A percentile compares a stretch with the other conserved stretches of the same genome.
These are phyloP conservation scores for Phanerodontia chrysosporium DNA, from an alignment of 768 basidiomycete species.

Conservation along the genomic window DNA sequence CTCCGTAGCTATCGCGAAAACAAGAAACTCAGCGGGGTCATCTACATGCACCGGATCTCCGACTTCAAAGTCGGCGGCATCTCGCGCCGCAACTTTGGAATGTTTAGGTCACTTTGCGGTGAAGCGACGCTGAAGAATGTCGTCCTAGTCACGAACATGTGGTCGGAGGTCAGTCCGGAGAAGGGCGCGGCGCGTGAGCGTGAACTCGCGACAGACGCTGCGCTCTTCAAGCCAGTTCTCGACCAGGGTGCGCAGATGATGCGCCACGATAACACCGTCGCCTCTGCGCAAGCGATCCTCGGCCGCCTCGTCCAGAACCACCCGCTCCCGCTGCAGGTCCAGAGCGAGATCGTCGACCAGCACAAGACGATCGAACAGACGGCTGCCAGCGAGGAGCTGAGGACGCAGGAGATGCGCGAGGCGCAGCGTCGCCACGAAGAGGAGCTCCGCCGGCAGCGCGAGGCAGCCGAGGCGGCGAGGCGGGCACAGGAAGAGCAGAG, in stretches of 20 bases:
- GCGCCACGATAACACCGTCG: slow-evolving; percentile 13
- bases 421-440: slow-evolving; percentile 8
- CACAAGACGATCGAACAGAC: slow-evolving; percentile 14
- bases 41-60: slow-evolving; percentile 28
- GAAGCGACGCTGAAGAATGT: slow-evolving; percentile 21
- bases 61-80: slow-evolving; percentile 23
- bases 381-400: slow-evolving; percentile 11
- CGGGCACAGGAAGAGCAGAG: slow-evolving; percentile 7
- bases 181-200: slow-evolving; percentile 15
- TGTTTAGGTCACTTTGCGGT: slow-evolving; percentile 26
- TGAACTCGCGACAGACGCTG: slow-evolving; percentile 13
- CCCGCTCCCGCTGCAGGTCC: slow-evolving; percentile 17
- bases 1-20: slow-evolving; percentile 19
- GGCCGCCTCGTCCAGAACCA: slow-evolving; percentile 7
- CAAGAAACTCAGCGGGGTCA: slow-evolving; percentile 20
- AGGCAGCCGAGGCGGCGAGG: slow-evolving; percentile 3
- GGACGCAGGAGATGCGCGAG: slow-evolving; percentile 10
- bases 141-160: slow-evolving; percentile 29
- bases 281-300: slow-evolving; percentile 15
- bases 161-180: slow-evolving; percentile 18
- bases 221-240: slow-evolving; percentile 19
- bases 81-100: slow-evolving; percentile 17
- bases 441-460: background rate
- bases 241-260: slow-evolving; percentile 16
- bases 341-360: slow-evolving; percentile 19